phyloP scores from a whole-genome alignment of 805 yeast genomes.

The Spathaspora hagerdaliae region DNA sequence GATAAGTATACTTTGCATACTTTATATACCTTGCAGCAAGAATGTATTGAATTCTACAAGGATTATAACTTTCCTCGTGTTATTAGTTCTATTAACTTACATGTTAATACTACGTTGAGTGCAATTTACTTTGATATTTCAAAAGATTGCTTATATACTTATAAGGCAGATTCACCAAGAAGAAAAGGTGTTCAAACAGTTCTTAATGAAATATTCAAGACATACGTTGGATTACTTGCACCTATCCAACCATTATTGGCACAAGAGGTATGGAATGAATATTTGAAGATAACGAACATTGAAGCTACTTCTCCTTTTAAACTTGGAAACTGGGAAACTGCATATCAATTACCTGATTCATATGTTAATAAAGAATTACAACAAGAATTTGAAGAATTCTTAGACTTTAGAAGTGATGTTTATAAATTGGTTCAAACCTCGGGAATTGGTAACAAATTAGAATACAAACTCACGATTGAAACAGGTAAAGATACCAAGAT shows the following conservation, averaged over 20 bases:
- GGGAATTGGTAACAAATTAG: slow-evolving; percentile 54
- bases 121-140: slow-evolving; percentile 81
- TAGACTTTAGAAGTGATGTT: slow-evolving; percentile 46
- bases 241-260: slow-evolving; percentile 82
- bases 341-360: slow-evolving; percentile 25
- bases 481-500: not conserved
- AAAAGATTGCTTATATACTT: slow-evolving; percentile 84
- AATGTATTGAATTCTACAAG: slow-evolving; percentile 44
- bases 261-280: slow-evolving; percentile 81
- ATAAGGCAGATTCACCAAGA: slow-evolving; percentile 38
- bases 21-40: slow-evolving; percentile 43
- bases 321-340: slow-evolving; percentile 36
- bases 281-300: slow-evolving; percentile 28
- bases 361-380: slow-evolving; percentile 35
- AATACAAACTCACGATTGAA: slow-evolving; percentile 39
- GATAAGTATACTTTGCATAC: slow-evolving; percentile 65
- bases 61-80: slow-evolving; percentile 66
- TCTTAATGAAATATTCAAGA: slow-evolving; percentile 51
- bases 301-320: slow-evolving; percentile 43
- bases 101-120: slow-evolving; percentile 72
- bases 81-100: slow-evolving; percentile 62
- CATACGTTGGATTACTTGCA: slow-evolving; percentile 63
- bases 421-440: slow-evolving; percentile 45
- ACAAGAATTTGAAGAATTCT: slow-evolving; percentile 42
- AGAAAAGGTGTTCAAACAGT: slow-evolving; percentile 68